phyloP scores from a whole-genome alignment of 306 rosid genomes.

The Clitoria ternatea region DNA sequence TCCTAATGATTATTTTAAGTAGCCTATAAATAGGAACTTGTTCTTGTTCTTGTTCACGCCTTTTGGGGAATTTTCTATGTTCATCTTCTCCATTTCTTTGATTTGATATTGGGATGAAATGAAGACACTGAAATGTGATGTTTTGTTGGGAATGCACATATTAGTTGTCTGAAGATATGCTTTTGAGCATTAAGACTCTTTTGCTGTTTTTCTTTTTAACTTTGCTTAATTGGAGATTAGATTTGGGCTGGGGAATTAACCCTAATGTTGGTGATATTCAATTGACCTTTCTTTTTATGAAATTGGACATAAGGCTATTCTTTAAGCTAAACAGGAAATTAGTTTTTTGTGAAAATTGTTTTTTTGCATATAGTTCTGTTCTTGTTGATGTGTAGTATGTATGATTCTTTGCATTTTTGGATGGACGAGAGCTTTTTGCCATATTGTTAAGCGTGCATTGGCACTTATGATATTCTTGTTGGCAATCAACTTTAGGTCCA shows the following conservation, averaged over 20 bases:
- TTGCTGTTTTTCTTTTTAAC: slow-evolving; percentile 2
- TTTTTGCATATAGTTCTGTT: neutral
- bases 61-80: neutral
- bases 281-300: neutral
- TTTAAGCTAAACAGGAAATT: slow-evolving; percentile 2
- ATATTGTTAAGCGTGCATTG: neutral
- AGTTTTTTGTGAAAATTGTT: neutral
- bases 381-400: neutral
- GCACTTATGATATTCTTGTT: neutral
- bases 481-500: neutral
- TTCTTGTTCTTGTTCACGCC: neutral
- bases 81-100: neutral
- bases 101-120: neutral
- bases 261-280: neutral
- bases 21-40: neutral
- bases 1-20: neutral
- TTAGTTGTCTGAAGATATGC: neutral
- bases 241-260: neutral
- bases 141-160: neutral
- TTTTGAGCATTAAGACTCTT: neutral
- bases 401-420: neutral
- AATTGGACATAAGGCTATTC: neutral
- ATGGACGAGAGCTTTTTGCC: neutral
- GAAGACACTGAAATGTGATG: neutral
- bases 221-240: neutral